Evolutionary conservation across 129 eudicot species (phyloP).

Genomic region (Tagetes erecta): DNA sequence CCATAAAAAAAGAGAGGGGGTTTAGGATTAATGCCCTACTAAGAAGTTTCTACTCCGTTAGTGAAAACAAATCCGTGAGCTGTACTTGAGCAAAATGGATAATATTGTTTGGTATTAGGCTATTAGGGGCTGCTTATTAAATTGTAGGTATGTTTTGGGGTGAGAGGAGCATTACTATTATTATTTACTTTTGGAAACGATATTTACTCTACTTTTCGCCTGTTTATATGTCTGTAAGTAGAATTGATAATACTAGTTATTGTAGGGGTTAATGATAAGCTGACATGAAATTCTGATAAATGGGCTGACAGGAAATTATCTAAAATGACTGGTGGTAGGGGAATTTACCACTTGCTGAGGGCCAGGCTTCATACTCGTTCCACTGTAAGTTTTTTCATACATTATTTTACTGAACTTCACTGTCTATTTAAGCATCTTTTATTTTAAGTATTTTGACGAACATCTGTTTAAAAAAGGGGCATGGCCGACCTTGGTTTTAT

Average conservation of each 20-base stretch:
- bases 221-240: neutral
- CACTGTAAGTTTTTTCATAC: conserved; percentile 47
- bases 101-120: neutral
- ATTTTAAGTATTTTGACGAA: neutral
- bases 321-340: conserved; percentile 71
- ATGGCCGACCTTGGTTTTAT: neutral
- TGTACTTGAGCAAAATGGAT: neutral
- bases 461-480: neutral
- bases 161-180: conserved; percentile 10
- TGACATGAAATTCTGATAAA: conserved; percentile 15
- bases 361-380: conserved; percentile 58
- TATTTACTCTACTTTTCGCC: neutral
- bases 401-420: conserved; percentile 2
- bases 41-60: neutral
- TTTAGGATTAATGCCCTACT: neutral
- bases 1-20: too few relatives aligned
- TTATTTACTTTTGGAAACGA: neutral
- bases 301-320: conserved; percentile 38
- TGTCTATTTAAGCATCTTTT: too few relatives aligned
- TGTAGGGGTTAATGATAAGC: neutral
- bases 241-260: neutral
- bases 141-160: neutral
- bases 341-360: conserved; percentile 66
- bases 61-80: neutral
- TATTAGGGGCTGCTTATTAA: neutral